Base-by-base conservation (phyloP, 805 yeast species). In the Ogataea neopini region DNA sequence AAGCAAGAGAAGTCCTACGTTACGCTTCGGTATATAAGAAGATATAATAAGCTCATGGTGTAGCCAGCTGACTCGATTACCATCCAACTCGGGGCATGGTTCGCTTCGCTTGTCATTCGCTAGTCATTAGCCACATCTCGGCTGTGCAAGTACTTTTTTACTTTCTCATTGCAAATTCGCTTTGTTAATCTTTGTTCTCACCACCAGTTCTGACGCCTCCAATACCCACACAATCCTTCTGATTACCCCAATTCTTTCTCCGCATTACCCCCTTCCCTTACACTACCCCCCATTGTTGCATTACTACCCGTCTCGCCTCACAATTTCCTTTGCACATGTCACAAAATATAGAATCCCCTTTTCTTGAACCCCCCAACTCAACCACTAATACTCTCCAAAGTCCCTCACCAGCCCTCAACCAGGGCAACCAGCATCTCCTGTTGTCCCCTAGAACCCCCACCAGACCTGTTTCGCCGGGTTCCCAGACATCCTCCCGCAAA, bases 111-210 rank as follows among this genome's bases (percentile, higher is more conserved):
- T 6, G 8, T 10, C 4, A 11, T 22, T 15, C 29, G 4, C 30
- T 23, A 18, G 13, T 13, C 4, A 9, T n/a, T 14, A 11, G 25
- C 25, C 17, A 23, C 39, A 15, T 7, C 25, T 2, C 9, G 20
- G 9, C 33, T 13, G 32, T 20, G 10, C 22, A 13, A 13, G n/a
- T 18, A 26, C 22, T n/a, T 19, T 13, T 23, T n/a, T 23, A 19
- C 29, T 38, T 20, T 26, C 4, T 17, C 44, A 8, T 5, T 14
- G 6, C 20, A 41, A 29, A 37, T 52, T 2, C 46, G 52, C 26
- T 22, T 22, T 22, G 25, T 6, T 8, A 6, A 22, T 22, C 25
- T 8, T 22, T 22, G 25, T 22, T 22, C 25, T 22, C 25, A 22
- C 8, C 25, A 22, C 25, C 25, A 22, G 8, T n/a, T n/a, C n/a